These are phyloP conservation scores for Puccinellia tenuiflora DNA, from an alignment of 176 grass and related monocot genomes.

Conservation along the genomic window DNA sequence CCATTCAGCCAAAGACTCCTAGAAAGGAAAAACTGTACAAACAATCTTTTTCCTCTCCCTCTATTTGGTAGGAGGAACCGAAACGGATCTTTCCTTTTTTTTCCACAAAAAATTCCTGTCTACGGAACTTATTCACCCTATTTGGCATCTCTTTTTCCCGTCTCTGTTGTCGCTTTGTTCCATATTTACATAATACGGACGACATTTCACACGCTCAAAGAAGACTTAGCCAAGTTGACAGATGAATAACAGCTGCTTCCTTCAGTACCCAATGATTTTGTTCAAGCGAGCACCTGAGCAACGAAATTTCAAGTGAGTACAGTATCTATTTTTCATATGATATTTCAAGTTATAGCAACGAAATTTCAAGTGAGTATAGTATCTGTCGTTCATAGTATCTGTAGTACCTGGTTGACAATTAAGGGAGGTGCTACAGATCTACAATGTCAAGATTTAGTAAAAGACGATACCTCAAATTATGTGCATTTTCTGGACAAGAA, in stretches of 20 bases:
- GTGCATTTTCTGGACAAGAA: slow-evolving; percentile 31
- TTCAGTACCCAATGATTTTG: slow-evolving; percentile 42
- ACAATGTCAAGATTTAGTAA: not conserved
- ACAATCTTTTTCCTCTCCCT: not conserved
- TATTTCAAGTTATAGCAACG: not conserved
- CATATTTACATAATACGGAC: slow-evolving; percentile 54
- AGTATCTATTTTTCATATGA: not conserved
- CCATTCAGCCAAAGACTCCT: no score
- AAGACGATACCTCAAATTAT: slow-evolving; percentile 37
- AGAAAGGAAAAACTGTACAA: slow-evolving; percentile 17
- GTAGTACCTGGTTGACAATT: slow-evolving; percentile 6
- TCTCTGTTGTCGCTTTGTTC: slow-evolving; percentile 29
- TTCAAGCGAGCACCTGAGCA: slow-evolving; percentile 40
- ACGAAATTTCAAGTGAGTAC: not conserved
- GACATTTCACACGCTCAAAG: slow-evolving; percentile 21
- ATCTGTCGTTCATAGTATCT: not conserved
- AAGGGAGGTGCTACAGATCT: not conserved
- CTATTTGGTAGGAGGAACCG: slow-evolving; percentile 7
- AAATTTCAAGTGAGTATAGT: not conserved
- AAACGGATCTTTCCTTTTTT: not conserved
- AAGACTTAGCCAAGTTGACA: slow-evolving; percentile 38
- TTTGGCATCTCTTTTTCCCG: slow-evolving; percentile 36
- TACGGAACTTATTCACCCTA: slow-evolving; percentile 28
- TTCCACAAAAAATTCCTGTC: slow-evolving; percentile 14
- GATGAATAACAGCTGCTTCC: slow-evolving; percentile 38